Conservation (phyloP, 78 protist genomes). For the Diacronema lutheri region DNA sequence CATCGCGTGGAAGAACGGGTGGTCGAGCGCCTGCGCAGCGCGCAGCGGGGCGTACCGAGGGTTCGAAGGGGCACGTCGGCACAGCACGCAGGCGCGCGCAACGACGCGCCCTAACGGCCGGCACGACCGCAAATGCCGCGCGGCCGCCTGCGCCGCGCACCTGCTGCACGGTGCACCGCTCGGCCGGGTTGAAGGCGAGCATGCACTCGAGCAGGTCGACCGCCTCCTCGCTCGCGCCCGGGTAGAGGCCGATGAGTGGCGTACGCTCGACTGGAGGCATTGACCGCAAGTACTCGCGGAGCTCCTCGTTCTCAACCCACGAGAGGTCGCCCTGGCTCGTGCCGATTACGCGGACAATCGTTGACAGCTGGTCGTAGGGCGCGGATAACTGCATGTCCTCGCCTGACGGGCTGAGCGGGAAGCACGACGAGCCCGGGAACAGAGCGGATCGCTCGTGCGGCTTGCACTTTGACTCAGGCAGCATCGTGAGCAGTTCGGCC, state of each 20-base stretch:
- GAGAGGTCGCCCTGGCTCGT: not conserved
- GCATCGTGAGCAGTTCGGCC: conserved; percentile 4
- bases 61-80: too few relatives aligned
- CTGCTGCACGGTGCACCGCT: not conserved
- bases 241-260: not conserved
- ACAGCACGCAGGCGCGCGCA: too few relatives aligned
- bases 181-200: not conserved
- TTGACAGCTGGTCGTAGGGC: not conserved
- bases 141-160: too few relatives aligned
- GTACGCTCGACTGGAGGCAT: not conserved
- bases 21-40: not conserved
- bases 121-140: too few relatives aligned
- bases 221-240: not conserved
- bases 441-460: not conserved
- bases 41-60: too few relatives aligned
- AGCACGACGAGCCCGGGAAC: conserved; percentile 9
- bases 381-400: not conserved
- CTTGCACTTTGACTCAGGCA: not conserved
- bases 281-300: not conserved
- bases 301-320: not conserved
- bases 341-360: not conserved
- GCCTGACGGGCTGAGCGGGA: not conserved
- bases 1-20: not conserved
- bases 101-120: too few relatives aligned
- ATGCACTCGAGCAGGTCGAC: not conserved